A percentile compares a stretch with the other conserved stretches of the same genome.
Evolutionary conservation across 257 asterid genomes (phyloP).

Genomic region (Voacanga thouarsii): DNA sequence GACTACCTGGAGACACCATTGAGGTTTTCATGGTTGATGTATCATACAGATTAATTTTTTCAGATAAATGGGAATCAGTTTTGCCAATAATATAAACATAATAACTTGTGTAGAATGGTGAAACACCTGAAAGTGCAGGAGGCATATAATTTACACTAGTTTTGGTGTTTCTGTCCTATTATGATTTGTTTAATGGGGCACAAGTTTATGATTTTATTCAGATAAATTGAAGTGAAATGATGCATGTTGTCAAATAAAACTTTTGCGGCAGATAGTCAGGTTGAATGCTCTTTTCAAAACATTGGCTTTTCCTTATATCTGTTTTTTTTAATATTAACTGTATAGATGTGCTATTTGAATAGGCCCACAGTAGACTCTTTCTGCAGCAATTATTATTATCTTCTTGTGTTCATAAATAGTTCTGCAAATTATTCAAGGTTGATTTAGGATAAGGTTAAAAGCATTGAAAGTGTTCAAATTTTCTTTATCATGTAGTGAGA

Average conservation of each 20-base stretch:
- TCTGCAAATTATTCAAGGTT: neutral
- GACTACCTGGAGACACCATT: neutral
- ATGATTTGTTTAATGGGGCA: neutral
- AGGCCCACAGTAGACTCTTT: neutral
- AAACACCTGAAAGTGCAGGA: neutral
- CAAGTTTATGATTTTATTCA: neutral
- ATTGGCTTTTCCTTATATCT: neutral
- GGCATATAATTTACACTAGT: neutral
- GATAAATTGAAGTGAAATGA: neutral
- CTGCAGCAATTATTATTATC: neutral
- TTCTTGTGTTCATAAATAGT: neutral
- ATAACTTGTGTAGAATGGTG: neutral
- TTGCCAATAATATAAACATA: neutral
- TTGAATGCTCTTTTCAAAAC: neutral
- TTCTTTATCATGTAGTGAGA: neutral
- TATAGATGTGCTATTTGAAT: neutral
- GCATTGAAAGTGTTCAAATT: neutral
- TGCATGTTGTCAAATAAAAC: neutral
- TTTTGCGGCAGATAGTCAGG: neutral
- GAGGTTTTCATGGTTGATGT: neutral
- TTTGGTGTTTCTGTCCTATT: neutral
- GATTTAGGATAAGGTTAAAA: neutral
- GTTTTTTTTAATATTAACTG: neutral
- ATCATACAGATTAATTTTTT: neutral
- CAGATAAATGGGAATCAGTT: neutral